phyloP scores from a whole-genome alignment of 108 stramenopile species.

The Aurantiochytrium sp. region DNA sequence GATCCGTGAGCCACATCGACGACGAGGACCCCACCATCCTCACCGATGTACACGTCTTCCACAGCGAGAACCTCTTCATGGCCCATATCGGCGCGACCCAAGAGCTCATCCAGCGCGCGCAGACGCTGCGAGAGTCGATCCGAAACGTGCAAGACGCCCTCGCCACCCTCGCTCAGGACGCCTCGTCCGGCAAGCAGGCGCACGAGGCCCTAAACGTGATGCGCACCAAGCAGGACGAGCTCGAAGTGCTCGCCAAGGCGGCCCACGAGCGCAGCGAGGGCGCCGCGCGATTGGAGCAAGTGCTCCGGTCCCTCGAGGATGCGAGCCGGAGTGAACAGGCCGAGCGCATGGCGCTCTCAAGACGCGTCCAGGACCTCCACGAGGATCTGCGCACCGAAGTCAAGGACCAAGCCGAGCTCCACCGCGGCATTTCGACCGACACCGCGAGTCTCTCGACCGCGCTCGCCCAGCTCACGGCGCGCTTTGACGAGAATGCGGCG shows the following conservation, averaged over 20 bases:
- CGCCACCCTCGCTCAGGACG: neutral
- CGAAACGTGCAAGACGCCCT: neutral
- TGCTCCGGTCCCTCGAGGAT: neutral
- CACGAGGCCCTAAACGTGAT: neutral
- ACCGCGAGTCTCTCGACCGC: neutral
- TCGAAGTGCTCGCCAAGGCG: neutral
- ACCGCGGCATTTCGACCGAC: neutral
- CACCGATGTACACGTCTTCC: neutral
- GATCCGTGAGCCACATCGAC: neutral
- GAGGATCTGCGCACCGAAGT: neutral
- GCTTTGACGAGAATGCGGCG: neutral
- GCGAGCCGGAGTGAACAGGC: neutral
- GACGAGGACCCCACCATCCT: neutral
- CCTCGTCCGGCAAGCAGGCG: neutral
- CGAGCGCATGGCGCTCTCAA: neutral
- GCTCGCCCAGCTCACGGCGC: neutral
- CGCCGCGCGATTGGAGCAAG: neutral
- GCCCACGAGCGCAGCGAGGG: neutral
- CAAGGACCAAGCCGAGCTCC: neutral
- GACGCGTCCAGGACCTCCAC: neutral
- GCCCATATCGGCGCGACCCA: conserved; percentile 14
- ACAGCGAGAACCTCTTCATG: conserved; percentile 19
- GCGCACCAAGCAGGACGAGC: neutral
- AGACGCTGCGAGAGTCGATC: neutral
- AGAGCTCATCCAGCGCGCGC: neutral